These are phyloP conservation scores for Jacaranda mimosifolia DNA, from an alignment of 257 asterid genomes.

Conservation along the genomic window DNA sequence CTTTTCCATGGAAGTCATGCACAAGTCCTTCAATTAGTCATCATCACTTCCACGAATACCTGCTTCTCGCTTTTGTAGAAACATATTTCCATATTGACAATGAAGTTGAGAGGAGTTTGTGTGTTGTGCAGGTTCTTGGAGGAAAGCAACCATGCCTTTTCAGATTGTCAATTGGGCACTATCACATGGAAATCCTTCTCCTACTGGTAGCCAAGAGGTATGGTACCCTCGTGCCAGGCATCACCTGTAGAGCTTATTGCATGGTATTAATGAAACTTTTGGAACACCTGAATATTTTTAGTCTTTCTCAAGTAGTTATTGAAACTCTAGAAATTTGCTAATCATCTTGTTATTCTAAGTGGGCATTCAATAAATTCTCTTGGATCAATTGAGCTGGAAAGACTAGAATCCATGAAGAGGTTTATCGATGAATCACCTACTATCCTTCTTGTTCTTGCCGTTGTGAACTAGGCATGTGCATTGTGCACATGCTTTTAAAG, in stretches of 20 bases:
- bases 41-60: slow-evolving; percentile 1
- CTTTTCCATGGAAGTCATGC: neutral
- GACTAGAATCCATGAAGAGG: slow-evolving; percentile 13
- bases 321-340: neutral
- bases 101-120: neutral
- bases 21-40: neutral
- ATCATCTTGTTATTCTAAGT: neutral
- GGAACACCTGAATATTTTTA: neutral
- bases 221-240: neutral
- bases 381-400: slow-evolving; percentile 7
- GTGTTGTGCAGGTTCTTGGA: slow-evolving; percentile 9
- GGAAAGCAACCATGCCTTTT: neutral
- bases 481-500: neutral
- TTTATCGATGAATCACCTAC: neutral
- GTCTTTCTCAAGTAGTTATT: neutral
- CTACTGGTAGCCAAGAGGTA: slow-evolving; percentile 1
- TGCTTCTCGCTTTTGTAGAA: neutral
- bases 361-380: neutral
- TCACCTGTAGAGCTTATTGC: neutral
- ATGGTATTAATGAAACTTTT: neutral
- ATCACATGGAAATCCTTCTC: neutral
- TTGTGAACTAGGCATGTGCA: neutral
- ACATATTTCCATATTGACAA: neutral
- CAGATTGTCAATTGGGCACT: neutral
- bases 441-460: neutral